Base-by-base conservation (phyloP, 129 eudicot genomes). In the Pulicaria dysenterica region DNA sequence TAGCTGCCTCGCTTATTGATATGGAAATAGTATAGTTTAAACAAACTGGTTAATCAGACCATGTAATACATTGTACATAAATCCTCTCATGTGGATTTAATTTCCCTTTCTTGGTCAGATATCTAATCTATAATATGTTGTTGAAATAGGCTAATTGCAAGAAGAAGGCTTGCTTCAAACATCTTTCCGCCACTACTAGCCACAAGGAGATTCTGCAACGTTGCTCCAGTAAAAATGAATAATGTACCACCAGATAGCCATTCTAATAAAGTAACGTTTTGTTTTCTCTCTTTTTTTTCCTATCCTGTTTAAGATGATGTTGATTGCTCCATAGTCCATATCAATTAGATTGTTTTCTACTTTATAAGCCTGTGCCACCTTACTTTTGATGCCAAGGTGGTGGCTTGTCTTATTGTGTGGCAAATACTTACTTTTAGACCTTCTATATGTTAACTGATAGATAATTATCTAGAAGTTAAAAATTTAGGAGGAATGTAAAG, bases 141-240 rank as follows among this genome's bases (percentile, higher is more conserved):
- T 61, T 36, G 63, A 62, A 17, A 50, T 42, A 86, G 89, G 83
- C 55, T 89, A 78, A 77, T 83, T 74, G 64, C 82, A 31, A 75
- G 75, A 16, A 82, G 79, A 75, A 74, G 74, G 69, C 14, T 75
- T 64, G 68, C 47, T 67, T 73, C 64, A 9, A 79, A 67, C 48
- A 58, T 74, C 24, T 69, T 51, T 73, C 74, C 69, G 59, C 58
- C 53, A 37, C 86, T 53, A 57, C 34, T 72, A 41, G 31, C 79
- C 19, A 53, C 64, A 71, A 82, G 87, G 77, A 48, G 90, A 42
- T 89, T 89, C 62, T 82, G 80, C 67, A 80, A 62, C 44, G 69
- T 51, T 46, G 76, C 86, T 4, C 72, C 81, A 14, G 50, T 40
- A 16, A 78, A 62, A 13, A 60, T 72, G 42, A 76, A 78, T 43